Evolutionary conservation across 2,329 filamentous ascomycete species (phyloP), one percentile per base, ranked within the genome.

Genomic region (Dothideomycetes sp.): DNA sequence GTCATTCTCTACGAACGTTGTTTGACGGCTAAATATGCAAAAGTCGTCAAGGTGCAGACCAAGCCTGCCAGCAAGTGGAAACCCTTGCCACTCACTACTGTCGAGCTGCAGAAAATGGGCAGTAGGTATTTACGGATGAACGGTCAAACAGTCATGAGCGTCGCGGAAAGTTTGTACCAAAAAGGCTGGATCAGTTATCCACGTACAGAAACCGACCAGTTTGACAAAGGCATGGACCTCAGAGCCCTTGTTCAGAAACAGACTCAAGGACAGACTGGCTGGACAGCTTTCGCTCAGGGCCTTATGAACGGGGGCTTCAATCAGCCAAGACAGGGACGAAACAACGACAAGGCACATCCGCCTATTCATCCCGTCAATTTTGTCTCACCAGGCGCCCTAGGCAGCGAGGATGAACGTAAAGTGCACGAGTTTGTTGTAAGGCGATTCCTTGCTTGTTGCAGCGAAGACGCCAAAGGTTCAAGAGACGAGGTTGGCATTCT

Each of bases 131-230:
- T 98, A 17, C 78, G 79, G n/a, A 85, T 98, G 79, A 86, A 80
- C 48, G 88, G 88, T 64, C 83, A 94, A 52, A 74, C 82, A 45
- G 85, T 94, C 31, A 95, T 98, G 88, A 81, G 73, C 34, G 70
- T 74, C 17, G 91, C 91, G 4, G 91, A 98, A 61, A 69, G 70
- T 4, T 74, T 98, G 2, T 98, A 98, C 66, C 88, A 87, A 33
- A 87, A 83, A 60, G 91, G 91, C 0, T 96, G 88, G 64, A 94
- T 98, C 62, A 95, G 88, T 61, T 98, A 98, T 61, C 91, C 91
- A 1, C 80, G 91, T 62, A 98, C 91, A 0, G 91, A 98, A 61
- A 98, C 91, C 0, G 91, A 98, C 60, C 83, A 89, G 22, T 98
- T 96, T 55, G 88, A 95, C 54, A 78, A 77, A 53, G 89, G 75